These are phyloP conservation scores for Calophaca sinica DNA, from an alignment of 306 rosid species.

Conservation along the genomic window DNA sequence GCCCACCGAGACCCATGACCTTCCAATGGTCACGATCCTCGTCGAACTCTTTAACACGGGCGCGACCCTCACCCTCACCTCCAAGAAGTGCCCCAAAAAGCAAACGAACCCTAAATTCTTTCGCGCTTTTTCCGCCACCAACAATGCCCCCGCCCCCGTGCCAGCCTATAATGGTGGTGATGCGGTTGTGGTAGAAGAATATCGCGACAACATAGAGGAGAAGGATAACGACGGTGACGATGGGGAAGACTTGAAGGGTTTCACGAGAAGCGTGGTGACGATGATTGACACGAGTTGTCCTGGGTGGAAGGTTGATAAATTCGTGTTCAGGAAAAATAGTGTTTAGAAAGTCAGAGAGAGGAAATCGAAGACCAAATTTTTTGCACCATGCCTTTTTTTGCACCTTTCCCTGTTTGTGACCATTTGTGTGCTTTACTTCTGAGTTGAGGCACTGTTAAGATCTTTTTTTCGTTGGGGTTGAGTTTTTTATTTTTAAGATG, in stretches of 20 bases:
- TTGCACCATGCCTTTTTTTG: no score
- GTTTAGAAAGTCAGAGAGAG: conserved; percentile 90
- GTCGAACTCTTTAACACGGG: no score
- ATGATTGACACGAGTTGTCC: conserved; percentile 84
- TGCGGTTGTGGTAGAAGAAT: conserved; percentile 26
- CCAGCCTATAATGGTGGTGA: conserved; percentile 21
- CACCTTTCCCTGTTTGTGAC: no score
- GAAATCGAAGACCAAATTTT: conserved; percentile 59
- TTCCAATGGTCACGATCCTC: no score
- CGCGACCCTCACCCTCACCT: conserved; percentile 47
- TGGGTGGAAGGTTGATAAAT: conserved; percentile 81
- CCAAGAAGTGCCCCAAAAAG: conserved; percentile 72
- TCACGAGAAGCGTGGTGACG: conserved; percentile 84
- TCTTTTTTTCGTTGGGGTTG: no score
- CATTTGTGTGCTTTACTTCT: no score
- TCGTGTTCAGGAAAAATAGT: no score
- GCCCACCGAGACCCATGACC: no score
- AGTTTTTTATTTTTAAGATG: no score
- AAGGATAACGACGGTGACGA: conserved; percentile 49
- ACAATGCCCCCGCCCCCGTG: conserved; percentile 19
- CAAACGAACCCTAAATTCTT: conserved; percentile 78
- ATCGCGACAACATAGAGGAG: background rate
- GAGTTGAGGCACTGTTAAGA: no score
- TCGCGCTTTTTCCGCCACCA: conserved; percentile 42
- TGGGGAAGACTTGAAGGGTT: conserved; percentile 70